These are phyloP conservation scores for Aspergillus fumigatus DNA, from an alignment of 2,329 filamentous ascomycete genomes.

Conservation along the genomic window DNA sequence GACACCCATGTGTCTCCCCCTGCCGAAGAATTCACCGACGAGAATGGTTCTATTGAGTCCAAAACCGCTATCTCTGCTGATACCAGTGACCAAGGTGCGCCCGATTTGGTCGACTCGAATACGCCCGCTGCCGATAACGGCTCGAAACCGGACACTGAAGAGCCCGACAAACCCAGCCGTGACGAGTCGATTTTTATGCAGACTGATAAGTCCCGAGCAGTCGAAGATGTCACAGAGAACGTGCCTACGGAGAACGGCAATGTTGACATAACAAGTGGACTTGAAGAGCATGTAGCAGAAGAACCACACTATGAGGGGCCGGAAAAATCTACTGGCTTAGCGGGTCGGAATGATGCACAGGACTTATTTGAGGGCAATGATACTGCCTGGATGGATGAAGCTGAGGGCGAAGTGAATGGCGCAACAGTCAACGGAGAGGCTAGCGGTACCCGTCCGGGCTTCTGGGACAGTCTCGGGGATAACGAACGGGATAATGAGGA, in stretches of 20 bases:
- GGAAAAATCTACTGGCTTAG: background rate
- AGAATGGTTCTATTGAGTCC: background rate
- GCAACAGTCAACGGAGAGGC: conserved; percentile 11
- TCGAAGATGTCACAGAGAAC: background rate
- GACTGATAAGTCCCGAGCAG: background rate
- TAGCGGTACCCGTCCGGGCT: conserved; percentile 11
- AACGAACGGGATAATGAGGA: conserved; percentile 43
- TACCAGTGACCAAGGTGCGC: conserved; percentile 5
- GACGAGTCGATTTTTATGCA: background rate
- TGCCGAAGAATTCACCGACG: background rate
- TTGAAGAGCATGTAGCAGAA: background rate
- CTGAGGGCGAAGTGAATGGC: conserved; percentile 1
- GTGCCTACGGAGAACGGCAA: background rate
- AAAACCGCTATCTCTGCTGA: conserved; percentile 6
- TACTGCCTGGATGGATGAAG: conserved; percentile 1
- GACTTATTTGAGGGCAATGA: background rate
- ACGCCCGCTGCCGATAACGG: background rate
- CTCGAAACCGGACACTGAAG: background rate
- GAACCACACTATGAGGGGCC: background rate
- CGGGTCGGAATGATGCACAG: background rate
- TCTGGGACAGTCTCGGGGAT: conserved; percentile 47
- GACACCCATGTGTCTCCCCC: background rate
- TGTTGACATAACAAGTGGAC: background rate
- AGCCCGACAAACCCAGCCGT: background rate
- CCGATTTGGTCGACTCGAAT: conserved; percentile 5